Evolutionary conservation across 495 filamentous ascomycete species (phyloP), one percentile per base, ranked within the genome.

Genomic region (Aspergillus carlsbadensis): DNA sequence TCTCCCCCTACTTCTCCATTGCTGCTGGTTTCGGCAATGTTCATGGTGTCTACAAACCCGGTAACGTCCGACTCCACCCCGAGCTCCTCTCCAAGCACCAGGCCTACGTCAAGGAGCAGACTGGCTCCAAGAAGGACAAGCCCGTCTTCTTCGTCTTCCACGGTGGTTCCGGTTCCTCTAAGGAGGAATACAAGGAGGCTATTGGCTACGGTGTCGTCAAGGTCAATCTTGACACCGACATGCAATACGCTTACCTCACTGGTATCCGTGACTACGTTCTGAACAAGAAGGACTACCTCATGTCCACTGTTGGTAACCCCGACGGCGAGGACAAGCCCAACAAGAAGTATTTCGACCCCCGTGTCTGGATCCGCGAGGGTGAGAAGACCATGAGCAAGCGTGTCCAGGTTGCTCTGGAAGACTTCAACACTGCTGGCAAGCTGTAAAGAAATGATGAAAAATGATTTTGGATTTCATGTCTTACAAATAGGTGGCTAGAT

Each of bases 131-230:
- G 57, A 85, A 90, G 58, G 80, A 87, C 66, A 96, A 96, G 85
- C 94, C 95, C 53, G 86, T 97, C 66, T 97, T 95, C 84, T 88
- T 99, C 72, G 94, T 99, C 71, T 99, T 99, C 86, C 94, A 99
- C 81, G 95, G 95, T 63, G 94, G 94, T 59, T 93, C 89, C 52
- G 95, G 94, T 56, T 92, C 87, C 47, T 80, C 83, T 70, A 95
- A 96, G 82, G 71, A 87, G 56, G 94, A 98, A 78, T 98, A 86
- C 81, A 80, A 70, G 47, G 83, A 90, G 64, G 93, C 92, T 62
- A 97, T 98, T 71, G 73, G 77, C 62, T 87, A 94, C 73, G 93
- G 94, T 76, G 95, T 99, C 58, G 88, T 96, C 78, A 99, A 99
- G 87, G 94, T 99, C 76, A 82, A 82, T 66, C 75, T 98, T 58